Evolutionary conservation across 768 basidiomycete species (phyloP).

Genomic region (Leccinum imitatum): DNA sequence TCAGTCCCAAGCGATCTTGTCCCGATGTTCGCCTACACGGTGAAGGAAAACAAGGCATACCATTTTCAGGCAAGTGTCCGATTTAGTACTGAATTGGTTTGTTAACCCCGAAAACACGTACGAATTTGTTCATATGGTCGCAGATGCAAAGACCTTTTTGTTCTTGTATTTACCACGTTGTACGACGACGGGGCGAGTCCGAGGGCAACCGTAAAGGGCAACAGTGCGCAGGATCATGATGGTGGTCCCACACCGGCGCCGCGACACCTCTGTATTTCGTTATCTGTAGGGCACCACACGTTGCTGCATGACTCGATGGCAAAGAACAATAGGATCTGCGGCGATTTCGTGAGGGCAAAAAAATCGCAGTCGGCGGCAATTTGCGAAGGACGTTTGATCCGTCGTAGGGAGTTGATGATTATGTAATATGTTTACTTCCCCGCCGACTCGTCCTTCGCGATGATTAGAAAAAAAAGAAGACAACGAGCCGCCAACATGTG

Average conservation of each 20-base stretch:
- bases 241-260: neutral
- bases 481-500: no score
- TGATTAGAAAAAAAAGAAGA: neutral
- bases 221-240: neutral
- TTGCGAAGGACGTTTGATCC: neutral
- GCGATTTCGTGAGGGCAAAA: constrained; percentile 2
- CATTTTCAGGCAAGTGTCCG: constrained; percentile 16
- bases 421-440: constrained; percentile 10
- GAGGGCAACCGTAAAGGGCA: neutral
- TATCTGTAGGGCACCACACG: neutral
- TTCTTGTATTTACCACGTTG: neutral
- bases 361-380: neutral
- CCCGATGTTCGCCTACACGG: neutral
- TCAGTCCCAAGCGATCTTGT: neutral
- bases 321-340: constrained; percentile 5
- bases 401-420: constrained; percentile 7
- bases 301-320: neutral
- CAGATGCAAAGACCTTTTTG: neutral
- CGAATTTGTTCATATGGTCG: constrained; percentile 13
- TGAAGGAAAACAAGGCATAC: constrained; percentile 19
- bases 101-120: constrained; percentile 1
- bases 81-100: constrained; percentile 7
- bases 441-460: neutral
- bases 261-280: neutral
- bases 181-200: neutral